phyloP scores from a whole-genome alignment of 805 yeast genomes.

The Myxozyma lipomycoides region DNA sequence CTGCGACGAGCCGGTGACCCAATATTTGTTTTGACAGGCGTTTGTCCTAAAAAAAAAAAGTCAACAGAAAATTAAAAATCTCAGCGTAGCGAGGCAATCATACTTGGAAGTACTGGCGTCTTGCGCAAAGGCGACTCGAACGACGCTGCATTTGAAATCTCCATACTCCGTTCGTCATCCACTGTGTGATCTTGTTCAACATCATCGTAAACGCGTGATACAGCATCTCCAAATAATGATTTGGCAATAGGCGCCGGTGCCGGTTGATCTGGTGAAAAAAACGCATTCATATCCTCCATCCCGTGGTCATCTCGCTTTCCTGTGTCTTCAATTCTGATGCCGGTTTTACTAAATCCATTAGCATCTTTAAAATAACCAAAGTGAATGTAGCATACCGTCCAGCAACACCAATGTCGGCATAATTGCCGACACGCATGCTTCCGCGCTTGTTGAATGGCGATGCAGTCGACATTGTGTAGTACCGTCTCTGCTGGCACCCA shows the following conservation, averaged over 20 bases:
- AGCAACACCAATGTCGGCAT: constrained; percentile 24
- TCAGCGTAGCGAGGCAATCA: background rate
- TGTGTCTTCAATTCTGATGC: constrained; percentile 28
- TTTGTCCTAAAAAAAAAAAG: constrained; percentile 9
- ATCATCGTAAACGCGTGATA: background rate
- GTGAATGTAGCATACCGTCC: constrained; percentile 13
- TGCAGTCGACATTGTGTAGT: constrained; percentile 6
- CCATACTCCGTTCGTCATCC: constrained; percentile 20
- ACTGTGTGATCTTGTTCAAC: constrained; percentile 9
- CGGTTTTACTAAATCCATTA: constrained; percentile 25
- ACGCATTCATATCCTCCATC: constrained; percentile 30
- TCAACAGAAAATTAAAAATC: background rate
- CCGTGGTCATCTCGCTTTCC: constrained; percentile 30
- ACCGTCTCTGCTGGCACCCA: background rate
- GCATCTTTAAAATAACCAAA: background rate
- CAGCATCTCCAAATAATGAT: background rate
- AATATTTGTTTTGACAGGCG: constrained; percentile 26
- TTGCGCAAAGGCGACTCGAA: constrained; percentile 2
- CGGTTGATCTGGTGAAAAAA: constrained; percentile 25
- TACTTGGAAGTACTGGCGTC: constrained; percentile 3
- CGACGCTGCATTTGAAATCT: constrained; percentile 8
- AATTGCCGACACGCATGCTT: constrained; percentile 14
- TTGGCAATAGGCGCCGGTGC: background rate
- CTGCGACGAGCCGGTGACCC: constrained; percentile 26
- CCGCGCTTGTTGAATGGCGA: constrained; percentile 11